Evolutionary conservation across 164 flowering plant genomes (phyloP), one percentile per base, ranked within the genome.

Genomic region (Liriodendron chinense): DNA sequence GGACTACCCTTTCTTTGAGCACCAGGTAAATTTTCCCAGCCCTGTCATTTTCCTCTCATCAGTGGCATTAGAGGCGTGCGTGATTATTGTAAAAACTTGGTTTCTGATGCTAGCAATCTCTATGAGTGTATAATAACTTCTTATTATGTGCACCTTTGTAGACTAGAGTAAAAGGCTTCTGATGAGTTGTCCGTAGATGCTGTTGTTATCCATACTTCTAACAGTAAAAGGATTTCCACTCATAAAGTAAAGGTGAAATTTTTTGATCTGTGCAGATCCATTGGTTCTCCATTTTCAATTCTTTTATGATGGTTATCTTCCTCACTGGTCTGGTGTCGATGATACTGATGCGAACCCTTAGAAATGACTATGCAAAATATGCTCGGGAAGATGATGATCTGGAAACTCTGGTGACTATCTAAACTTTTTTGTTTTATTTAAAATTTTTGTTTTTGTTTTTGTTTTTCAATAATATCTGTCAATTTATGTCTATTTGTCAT

Each of bases 261-360:
- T 53, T 65, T 34, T 28, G 1, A 12, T 28, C 28, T 34, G 69
- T 67, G 86, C 92, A 93, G 98, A 93, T 93, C 74, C 98, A 93
- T 82, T 93, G 98, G 99, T 96, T 96, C 82, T 96, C 99, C 78
- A 92, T 96, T 78, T 93, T 96, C 80, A 96, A 94, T 81, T 96
- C 99, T 9, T 96, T 96, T 86, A 96, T 96, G 99, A 96, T 96
- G 99, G 99, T 96, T 70, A 96, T 96, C 78, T 96, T 96, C 84
- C 95, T 96, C 78, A 94, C 99, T 83, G 99, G 99, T 50, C 81
- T 96, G 88, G 99, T 96, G 72, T 96, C 99, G 28, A 96, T 96
- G 99, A 96, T 96, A 80, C 80, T 96, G 71, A 96, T 96, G 99
- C 91, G 99, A 69, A 96, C 99, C 68, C 92, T 96, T 56, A 88